Base-by-base conservation (phyloP, 139 green algal species). In the Eudorina sp. region DNA sequence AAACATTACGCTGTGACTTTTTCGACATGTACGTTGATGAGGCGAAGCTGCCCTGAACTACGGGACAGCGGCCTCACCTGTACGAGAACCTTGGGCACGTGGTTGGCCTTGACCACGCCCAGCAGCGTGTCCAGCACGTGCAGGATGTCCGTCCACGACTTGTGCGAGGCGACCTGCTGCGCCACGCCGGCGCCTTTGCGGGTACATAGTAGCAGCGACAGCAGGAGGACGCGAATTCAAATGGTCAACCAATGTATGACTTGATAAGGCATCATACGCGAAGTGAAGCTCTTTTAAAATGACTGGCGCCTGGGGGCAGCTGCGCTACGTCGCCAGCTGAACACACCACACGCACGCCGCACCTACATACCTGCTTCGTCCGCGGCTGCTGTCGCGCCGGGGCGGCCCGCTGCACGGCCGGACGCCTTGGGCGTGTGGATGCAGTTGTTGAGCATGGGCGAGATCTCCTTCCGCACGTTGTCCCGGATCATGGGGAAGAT, bases 401-500 rank as follows among this genome's bases (percentile, higher is more conserved):
- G 80, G 23, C 88, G 79, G 43, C 40, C 79, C 0, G 58, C 41
- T 16, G 68, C 58, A 34, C 79, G 80, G 1, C 68, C 46, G 14
- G 27, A 38, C 31, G 55, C n/a, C 85, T 94, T 94, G 41, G 96
- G 96, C 23, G 96, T 97, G 91, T 97, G 94, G 79, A 98, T 98
- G 93, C 96, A 98, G 70, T 95, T 92, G 13, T 85, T 91, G 60
- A 99, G 94, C 80, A 94, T 88, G 40, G 93, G 90, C 46, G 95
- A 96, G 84, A 99, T 98, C 86, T 97, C 94, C 94, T 98, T 98
- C 94, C 99, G 99, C 31, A 99, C 93, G 89, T 99, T 99, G 94
- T 99, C 98, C 4, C 98, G 94, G 88, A 99, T 95, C 94, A 99
- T 97, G 73, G 97, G 96, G 93, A 99, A 99, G 89, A 99, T 98